These are phyloP conservation scores for Neofusicoccum sp. DNA, from an alignment of 2,329 filamentous ascomycete genomes.

Conservation along the genomic window DNA sequence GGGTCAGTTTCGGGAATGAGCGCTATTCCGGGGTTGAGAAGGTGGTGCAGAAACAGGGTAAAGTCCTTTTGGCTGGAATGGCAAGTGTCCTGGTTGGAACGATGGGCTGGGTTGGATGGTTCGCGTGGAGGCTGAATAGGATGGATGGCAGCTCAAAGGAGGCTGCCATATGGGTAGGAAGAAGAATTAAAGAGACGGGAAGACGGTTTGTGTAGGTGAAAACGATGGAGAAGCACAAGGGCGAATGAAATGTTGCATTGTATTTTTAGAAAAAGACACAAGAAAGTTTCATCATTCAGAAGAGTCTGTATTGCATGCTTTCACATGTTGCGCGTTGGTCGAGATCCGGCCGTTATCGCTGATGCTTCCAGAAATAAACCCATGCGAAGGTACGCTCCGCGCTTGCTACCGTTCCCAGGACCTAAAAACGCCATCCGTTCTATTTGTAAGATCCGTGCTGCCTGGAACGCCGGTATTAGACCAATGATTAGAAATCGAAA, in stretches of 20 bases:
- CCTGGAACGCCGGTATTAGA: background rate
- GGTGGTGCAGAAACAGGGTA: constrained; percentile 67
- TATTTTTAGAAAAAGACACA: background rate
- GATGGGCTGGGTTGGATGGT: constrained; percentile 6
- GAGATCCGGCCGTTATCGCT: background rate
- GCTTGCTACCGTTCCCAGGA: background rate
- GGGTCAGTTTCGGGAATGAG: constrained; percentile 92
- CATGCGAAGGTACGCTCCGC: background rate
- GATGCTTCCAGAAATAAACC: background rate
- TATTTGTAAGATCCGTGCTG: background rate
- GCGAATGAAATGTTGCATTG: background rate
- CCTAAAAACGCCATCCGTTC: background rate
- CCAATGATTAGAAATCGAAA: background rate
- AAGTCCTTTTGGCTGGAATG: constrained; percentile 27
- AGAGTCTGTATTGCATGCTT: background rate
- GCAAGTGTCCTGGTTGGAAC: background rate
- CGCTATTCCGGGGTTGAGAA: constrained; percentile 79
- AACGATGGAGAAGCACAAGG: background rate
- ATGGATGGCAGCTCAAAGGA: background rate
- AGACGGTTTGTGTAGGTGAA: constrained; percentile 1
- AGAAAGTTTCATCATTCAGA: no score
- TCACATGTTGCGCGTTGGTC: background rate
- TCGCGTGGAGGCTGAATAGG: constrained; percentile 2
- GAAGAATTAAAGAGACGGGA: background rate
- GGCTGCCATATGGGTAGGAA: constrained; percentile 3